Evolutionary conservation across 2,329 filamentous ascomycete genomes (phyloP), one percentile per base, ranked within the genome.

Genomic region (Keithomyces neogunnii): DNA sequence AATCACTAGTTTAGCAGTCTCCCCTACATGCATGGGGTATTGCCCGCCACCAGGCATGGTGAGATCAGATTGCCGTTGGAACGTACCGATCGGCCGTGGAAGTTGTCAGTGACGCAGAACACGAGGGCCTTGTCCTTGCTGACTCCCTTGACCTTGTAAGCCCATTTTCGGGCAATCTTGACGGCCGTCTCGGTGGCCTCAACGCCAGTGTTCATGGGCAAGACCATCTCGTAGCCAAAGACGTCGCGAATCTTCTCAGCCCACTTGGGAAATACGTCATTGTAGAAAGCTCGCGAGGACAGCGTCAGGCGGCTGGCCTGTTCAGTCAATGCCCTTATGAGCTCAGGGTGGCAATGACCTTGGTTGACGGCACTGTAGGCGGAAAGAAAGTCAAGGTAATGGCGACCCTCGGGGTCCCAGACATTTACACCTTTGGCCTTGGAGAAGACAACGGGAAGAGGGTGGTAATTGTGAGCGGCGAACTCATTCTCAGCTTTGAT

Each of bases 381-480:
- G 45, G 92, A 97, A 59, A 99, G 83, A 73, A 96, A 99, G 74
- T 99, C 93, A 62, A 97, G 84, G 71, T 99, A 97, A 69, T 96
- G 85, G 62, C 85, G 88, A 65, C 88, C 90, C 75, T 99, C 93
- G 19, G 93, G 93, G 66, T 99, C 93, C 92, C 93, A 99, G 53
- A 97, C 93, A 55, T 87, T 85, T 64, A 86, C 86, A 47, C 92
- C 93, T 62, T 85, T 80, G 42, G 90, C 93, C 58, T 84, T 82
- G 51, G 92, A 79, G 70, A 97, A 96, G 65, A 96, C 93, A 54
- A 99, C 85, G 40, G 93, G 93, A 2, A 99, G 81, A 13, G 93
- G 93, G 71, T 97, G 91, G 78, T 99, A 99, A 77, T 99, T 99
- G 81, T 99, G 93, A 47, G 93, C 93, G 47, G 93, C 93, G 69